Evolutionary conservation across 2,329 filamentous ascomycete species (phyloP), one percentile per base, ranked within the genome.

Genomic region (Diaporthe ilicicola): DNA sequence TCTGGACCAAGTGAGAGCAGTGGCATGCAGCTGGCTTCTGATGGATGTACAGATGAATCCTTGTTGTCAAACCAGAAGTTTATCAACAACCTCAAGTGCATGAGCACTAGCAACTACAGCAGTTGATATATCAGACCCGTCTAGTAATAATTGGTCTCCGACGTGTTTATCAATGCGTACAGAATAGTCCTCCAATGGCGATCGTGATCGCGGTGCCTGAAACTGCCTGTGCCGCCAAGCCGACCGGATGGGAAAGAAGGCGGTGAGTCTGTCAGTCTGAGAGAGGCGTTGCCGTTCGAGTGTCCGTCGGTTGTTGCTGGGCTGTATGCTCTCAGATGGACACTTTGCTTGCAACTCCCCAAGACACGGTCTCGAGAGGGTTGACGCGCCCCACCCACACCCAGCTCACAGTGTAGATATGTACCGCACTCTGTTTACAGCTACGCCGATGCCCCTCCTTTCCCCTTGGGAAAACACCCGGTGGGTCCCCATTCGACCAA

Each of bases 371-470:
- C n/a, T n/a, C n/a, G n/a, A n/a, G n/a, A 56, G 51, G 65, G 19
- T 67, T 13, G 39, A 67, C 65, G 51, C 51, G 65, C 65, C 65
- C 65, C 65, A 67, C 51, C n/a, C 42, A 37, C 42, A n/a, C n/a
- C n/a, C n/a, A 64, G 54, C 54, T 42, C 32, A 9, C 32, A 34
- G 4, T 34, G 32, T 34, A 34, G 32, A 9, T 34, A 7, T 24
- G n/a, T n/a, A n/a, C n/a, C n/a, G n/a, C n/a, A n/a, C n/a, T n/a
- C n/a, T n/a, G n/a, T n/a, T n/a, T n/a, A 53, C 13, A 51, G 46
- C 46, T 66, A 46, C 61, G 34, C 1, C 15, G n/a, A 9, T 48
- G 59, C 59, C 59, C 59, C 53, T 48, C 48, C 51, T 67, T 67
- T 56, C 51, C 51, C 64, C 39, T 46, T 67, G 44, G 7, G 53